Percentiles rank a stretch among this genome's conserved stretches.
phyloP scores from a whole-genome alignment of 2,329 filamentous ascomycete species.

The Fusarium irregulare region DNA sequence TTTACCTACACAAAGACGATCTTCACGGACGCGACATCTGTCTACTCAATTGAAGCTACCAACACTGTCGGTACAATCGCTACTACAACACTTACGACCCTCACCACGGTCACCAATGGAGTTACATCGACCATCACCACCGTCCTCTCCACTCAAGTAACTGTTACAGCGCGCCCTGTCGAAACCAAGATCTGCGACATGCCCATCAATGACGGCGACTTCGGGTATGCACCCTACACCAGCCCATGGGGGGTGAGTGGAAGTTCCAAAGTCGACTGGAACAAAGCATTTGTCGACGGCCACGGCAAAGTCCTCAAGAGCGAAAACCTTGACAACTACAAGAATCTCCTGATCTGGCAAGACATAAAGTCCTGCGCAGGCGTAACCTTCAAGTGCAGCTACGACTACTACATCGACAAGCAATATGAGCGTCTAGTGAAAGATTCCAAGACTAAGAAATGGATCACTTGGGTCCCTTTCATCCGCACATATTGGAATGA shows the following conservation, averaged over 20 bases:
- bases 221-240: neutral
- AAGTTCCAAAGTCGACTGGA: neutral
- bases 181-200: conserved; percentile 3
- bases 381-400: conserved; percentile 9
- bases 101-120: conserved; percentile 8
- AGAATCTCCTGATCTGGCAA: neutral
- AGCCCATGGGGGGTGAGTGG: neutral
- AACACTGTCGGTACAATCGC: conserved; percentile 10
- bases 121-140: conserved; percentile 7
- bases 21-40: conserved; percentile 9
- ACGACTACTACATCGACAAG: conserved; percentile 16
- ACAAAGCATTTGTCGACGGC: neutral
- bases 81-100: neutral
- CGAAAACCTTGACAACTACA: neutral
- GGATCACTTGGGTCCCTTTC: neutral
- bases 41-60: conserved; percentile 11
- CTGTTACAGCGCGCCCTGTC: conserved; percentile 7
- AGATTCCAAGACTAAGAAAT: neutral
- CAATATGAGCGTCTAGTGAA: neutral
- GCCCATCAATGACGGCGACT: conserved; percentile 13
- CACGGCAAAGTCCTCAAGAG: neutral
- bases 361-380: conserved; percentile 3
- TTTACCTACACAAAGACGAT: conserved; percentile 16
- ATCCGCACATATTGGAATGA: conserved; percentile 11
- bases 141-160: neutral